Base-by-base conservation (phyloP, 305 asterid species). In the Fraxinus sp. region DNA sequence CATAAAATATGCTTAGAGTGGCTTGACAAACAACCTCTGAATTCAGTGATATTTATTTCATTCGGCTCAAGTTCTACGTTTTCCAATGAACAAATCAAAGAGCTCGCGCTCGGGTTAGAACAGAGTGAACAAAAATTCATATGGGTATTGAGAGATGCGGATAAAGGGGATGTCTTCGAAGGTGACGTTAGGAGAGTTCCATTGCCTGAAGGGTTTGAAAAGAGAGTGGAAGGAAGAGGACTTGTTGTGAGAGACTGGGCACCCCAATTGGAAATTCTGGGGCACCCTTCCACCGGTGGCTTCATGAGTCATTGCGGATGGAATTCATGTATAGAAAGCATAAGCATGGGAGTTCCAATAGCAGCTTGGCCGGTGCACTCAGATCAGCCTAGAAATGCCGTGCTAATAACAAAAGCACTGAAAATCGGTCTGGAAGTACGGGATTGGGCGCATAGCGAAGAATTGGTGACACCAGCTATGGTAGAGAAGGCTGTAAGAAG, bases 281-380 rank as follows among this genome's bases (percentile, higher is more conserved):
- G 77, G 0, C 90, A 87, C 79, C 55, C 80, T 3, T 85, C 90
- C 0, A 85, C 76, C 0, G 87, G 87, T 1, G 87, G 87, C 16
- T 81, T 85, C 46, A 72, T 85, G 80, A 71, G 85, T 77, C 87
- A 85, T 3, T 85, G 87, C 6, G 85, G 87, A 10, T 85, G 85
- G 87, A 85, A 84, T 41, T 84, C 87, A 0, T 84, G 87, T 49
- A 66, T 80, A 46, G 87, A 84, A 32, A 81, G 87, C 64, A 32
- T 85, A 3, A 76, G 83, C 0, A 71, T 85, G 87, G 87, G 87
- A 1, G 87, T 85, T 22, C 87, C 87, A 0, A 85, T 85, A 8
- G 83, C 77, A 16, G 87, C 83, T n/a, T 85, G 87, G 87, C 87
- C 87, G 41, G 81, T 85, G 87, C 87, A 85, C 9, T 79, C 87